phyloP scores from a whole-genome alignment of 2,329 filamentous ascomycete species.

The Pseudopithomyces maydicus region DNA sequence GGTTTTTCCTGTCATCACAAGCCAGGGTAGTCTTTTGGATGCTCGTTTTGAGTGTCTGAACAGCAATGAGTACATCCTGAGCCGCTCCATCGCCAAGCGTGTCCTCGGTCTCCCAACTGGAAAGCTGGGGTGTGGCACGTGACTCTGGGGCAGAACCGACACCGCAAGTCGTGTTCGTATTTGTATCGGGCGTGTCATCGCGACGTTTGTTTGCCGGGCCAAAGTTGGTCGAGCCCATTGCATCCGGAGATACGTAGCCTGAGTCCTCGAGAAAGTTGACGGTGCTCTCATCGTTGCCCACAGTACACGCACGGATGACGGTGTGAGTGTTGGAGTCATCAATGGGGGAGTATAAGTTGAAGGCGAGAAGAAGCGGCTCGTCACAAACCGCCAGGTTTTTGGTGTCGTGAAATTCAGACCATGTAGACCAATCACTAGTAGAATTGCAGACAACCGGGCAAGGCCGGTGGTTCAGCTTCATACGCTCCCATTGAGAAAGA shows the following conservation, averaged over 20 bases:
- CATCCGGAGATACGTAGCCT: neutral
- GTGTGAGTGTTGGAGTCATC: neutral
- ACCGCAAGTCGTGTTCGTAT: neutral
- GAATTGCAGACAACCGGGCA: conserved; percentile 1
- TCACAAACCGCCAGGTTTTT: neutral
- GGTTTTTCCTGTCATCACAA: neutral
- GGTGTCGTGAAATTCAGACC: neutral
- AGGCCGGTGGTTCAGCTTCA: conserved; percentile 1
- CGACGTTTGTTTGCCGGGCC: neutral
- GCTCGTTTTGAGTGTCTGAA: neutral
- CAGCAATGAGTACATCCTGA: conserved; percentile 1
- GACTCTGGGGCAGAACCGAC: neutral
- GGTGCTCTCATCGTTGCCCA: conserved; percentile 4
- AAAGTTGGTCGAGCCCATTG: conserved; percentile 2
- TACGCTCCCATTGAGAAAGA: neutral
- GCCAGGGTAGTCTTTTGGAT: neutral
- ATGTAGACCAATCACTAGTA: neutral
- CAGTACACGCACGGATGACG: conserved; percentile 2
- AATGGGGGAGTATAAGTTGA: conserved; percentile 2
- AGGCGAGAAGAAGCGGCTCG: conserved; percentile 2
- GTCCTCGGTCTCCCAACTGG: conserved; percentile 1
- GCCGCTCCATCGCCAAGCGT: neutral
- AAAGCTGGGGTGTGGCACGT: neutral
- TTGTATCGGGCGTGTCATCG: neutral
- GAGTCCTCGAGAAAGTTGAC: conserved; percentile 1